Evolutionary conservation across 2,329 filamentous ascomycete genomes (phyloP).

Genomic region (Fusarium verticillioides): DNA sequence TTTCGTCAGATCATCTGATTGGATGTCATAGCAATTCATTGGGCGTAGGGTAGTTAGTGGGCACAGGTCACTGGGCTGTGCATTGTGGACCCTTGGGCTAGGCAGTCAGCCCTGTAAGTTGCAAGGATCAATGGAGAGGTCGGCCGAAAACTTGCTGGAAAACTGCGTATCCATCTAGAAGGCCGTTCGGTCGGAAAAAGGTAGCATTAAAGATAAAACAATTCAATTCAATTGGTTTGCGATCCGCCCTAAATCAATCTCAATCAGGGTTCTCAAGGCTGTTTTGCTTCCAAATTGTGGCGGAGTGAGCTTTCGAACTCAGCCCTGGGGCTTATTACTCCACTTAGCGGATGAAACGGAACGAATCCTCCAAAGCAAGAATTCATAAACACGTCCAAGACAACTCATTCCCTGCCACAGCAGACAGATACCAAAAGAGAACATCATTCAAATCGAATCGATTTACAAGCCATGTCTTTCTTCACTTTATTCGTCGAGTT

Average conservation of each 20-base stretch:
- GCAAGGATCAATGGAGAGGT: background rate
- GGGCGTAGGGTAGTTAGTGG: background rate
- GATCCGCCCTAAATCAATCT: fast-evolving
- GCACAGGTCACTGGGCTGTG: background rate
- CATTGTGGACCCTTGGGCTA: background rate
- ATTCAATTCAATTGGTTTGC: fast-evolving
- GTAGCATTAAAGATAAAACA: fast-evolving
- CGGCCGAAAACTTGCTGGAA: fast-evolving
- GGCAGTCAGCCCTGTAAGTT: background rate
- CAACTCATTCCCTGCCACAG: background rate
- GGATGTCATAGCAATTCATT: too few relatives aligned
- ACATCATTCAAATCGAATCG: fast-evolving
- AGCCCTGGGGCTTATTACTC: background rate
- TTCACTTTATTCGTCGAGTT: background rate
- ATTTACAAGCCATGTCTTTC: background rate
- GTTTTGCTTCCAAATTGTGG: background rate
- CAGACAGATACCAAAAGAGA: fast-evolving
- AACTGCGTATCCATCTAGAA: fast-evolving
- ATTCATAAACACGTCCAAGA: background rate
- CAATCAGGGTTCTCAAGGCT: fast-evolving
- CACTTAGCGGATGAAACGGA: background rate
- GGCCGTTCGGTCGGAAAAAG: fast-evolving
- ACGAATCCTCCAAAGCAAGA: too few relatives aligned
- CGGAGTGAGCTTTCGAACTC: background rate
- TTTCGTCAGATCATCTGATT: too few relatives aligned